Evolutionary conservation across 805 yeast genomes (phyloP).

Genomic region (Alloascoidea hylecoeti): DNA sequence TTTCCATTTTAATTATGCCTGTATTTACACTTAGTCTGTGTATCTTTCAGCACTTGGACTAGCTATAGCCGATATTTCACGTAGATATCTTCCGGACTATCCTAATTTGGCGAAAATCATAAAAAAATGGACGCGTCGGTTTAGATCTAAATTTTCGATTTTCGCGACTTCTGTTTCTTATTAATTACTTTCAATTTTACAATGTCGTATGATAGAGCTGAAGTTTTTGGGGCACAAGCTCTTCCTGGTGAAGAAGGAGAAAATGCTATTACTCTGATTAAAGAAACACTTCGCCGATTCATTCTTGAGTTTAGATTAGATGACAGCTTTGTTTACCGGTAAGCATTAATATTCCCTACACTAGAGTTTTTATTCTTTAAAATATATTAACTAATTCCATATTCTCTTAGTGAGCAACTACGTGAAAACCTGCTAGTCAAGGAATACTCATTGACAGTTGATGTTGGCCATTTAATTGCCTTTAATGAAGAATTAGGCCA

Average conservation of each 20-base stretch:
- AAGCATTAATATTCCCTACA: slow-evolving; percentile 2
- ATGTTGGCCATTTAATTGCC: slow-evolving; percentile 72
- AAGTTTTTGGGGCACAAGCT: slow-evolving; percentile 63
- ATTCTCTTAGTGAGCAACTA: slow-evolving; percentile 53
- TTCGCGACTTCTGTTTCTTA: slow-evolving; percentile 1
- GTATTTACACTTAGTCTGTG: background rate
- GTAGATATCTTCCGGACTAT: background rate
- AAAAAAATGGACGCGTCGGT: background rate
- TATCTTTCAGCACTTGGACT: background rate
- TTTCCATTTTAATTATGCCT: no score
- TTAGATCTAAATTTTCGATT: background rate
- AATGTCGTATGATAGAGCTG: slow-evolving; percentile 45
- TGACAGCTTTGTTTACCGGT: slow-evolving; percentile 60
- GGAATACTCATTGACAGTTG: slow-evolving; percentile 58
- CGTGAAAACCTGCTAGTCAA: slow-evolving; percentile 75
- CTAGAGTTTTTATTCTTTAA: background rate
- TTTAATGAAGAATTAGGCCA: slow-evolving; percentile 86
- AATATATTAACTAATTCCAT: background rate
- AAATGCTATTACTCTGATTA: slow-evolving; percentile 22
- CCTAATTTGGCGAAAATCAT: background rate
- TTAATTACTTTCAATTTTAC: background rate
- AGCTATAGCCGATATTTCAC: background rate
- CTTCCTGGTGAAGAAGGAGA: slow-evolving; percentile 69
- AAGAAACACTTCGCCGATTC: slow-evolving; percentile 49
- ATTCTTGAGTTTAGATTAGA: slow-evolving; percentile 76